Conservation (phyloP, 106 monocot species). For the Xerophyta viscosa region DNA sequence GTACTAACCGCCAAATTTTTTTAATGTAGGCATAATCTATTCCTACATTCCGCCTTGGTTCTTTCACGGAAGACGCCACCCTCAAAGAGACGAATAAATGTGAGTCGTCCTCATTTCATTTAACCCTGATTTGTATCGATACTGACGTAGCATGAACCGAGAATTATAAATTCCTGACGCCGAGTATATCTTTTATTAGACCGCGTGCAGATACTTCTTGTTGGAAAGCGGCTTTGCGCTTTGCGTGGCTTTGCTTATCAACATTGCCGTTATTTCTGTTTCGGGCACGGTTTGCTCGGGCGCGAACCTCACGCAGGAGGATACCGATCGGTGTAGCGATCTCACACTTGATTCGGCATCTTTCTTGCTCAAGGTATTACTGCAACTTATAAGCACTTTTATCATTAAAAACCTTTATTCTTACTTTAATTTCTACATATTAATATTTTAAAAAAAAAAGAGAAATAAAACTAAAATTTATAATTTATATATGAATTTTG, state of each 20-base stretch:
- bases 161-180: not conserved
- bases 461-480: too few relatives aligned
- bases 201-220: constrained; percentile 49
- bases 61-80: constrained; percentile 49
- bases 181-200: constrained; percentile 11
- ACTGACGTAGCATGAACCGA: too few relatives aligned
- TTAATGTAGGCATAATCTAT: constrained; percentile 42
- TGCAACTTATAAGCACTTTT: too few relatives aligned
- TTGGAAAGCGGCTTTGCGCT: constrained; percentile 55
- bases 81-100: constrained; percentile 42
- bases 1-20: not conserved
- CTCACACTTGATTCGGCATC: constrained; percentile 42
- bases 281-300: constrained; percentile 36
- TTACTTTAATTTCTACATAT: too few relatives aligned
- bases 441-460: too few relatives aligned
- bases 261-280: constrained; percentile 53
- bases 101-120: too few relatives aligned
- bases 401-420: too few relatives aligned
- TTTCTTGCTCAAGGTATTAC: constrained; percentile 43
- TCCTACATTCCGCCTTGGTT: constrained; percentile 55
- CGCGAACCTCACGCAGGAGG: constrained; percentile 11
- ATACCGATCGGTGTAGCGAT: constrained; percentile 26
- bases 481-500: too few relatives aligned
- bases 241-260: constrained; percentile 47
- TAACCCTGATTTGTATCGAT: too few relatives aligned